Percentiles rank a stretch among this genome's conserved stretches.
Conservation (phyloP, 768 basidiomycete species). For the Rhizopogon vesiculosus region DNA sequence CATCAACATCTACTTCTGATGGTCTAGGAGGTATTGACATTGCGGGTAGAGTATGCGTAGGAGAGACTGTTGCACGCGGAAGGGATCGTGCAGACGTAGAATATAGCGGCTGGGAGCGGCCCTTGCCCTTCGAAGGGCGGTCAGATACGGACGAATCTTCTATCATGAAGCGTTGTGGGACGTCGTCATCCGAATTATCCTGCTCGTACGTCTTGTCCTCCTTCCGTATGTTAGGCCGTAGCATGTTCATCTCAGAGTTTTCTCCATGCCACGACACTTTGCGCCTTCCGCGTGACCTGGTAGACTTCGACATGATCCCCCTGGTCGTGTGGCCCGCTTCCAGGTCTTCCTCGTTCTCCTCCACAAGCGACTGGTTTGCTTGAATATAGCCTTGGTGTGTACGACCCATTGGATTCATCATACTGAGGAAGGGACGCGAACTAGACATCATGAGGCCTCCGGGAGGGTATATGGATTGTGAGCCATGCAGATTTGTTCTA, state of each 20-base stretch:
- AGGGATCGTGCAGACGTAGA: conserved; percentile 40
- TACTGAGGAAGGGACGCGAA: conserved; percentile 75
- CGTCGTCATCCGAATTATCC: conserved; percentile 77
- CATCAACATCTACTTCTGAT: conserved; percentile 51
- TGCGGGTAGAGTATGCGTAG: conserved; percentile 28
- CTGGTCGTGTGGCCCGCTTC: conserved; percentile 53
- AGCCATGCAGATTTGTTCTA: conserved; percentile 15
- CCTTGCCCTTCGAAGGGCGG: conserved; percentile 30
- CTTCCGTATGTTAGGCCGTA: conserved; percentile 70
- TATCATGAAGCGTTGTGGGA: conserved; percentile 82
- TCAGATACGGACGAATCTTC: conserved; percentile 47
- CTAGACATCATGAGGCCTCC: conserved; percentile 33
- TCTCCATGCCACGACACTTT: conserved; percentile 56
- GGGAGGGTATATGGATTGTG: conserved; percentile 25
- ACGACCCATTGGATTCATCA: conserved; percentile 77
- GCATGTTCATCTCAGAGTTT: conserved; percentile 48
- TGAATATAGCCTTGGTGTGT: conserved; percentile 72
- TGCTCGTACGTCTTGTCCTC: conserved; percentile 56
- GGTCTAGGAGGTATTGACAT: conserved; percentile 60
- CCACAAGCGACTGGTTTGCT: conserved; percentile 63
- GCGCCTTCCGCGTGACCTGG: conserved; percentile 42
- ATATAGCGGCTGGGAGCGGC: conserved; percentile 47
- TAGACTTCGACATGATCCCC: conserved; percentile 14
- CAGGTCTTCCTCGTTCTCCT: conserved; percentile 58
- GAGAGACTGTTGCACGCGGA: conserved; percentile 34